Evolutionary conservation across 2,329 filamentous ascomycete genomes (phyloP).

Genomic region (Fusarium odoratissimum): DNA sequence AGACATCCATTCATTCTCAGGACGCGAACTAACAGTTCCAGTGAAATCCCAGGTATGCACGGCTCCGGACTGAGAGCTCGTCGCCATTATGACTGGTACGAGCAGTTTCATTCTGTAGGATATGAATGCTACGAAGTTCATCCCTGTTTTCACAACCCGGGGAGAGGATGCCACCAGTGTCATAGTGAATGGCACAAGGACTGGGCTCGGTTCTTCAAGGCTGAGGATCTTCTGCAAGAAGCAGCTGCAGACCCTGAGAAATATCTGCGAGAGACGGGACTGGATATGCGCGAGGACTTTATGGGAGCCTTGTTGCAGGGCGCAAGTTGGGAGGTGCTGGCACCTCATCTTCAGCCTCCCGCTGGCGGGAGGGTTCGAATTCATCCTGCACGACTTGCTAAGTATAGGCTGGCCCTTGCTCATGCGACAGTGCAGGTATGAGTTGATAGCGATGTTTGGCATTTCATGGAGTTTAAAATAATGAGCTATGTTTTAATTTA

Average conservation of each 20-base stretch:
- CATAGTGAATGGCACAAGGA: slow-evolving; percentile 36
- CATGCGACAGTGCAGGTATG: neutral
- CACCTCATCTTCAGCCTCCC: slow-evolving; percentile 20
- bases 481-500: slow-evolving; percentile 2
- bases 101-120: slow-evolving; percentile 34
- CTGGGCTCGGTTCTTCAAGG: slow-evolving; percentile 32
- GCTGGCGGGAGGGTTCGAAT: slow-evolving; percentile 26
- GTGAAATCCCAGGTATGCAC: slow-evolving; percentile 35
- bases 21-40: slow-evolving; percentile 6
- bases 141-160: slow-evolving; percentile 12
- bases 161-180: slow-evolving; percentile 33
- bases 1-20: neutral
- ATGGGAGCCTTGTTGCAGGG: slow-evolving; percentile 6
- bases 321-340: slow-evolving; percentile 2
- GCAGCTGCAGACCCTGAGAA: slow-evolving; percentile 13
- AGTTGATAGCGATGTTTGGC: neutral
- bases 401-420: slow-evolving; percentile 15
- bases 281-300: slow-evolving; percentile 19
- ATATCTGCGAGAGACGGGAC: neutral
- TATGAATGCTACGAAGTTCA: slow-evolving; percentile 37
- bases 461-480: neutral
- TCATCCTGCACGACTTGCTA: slow-evolving; percentile 35
- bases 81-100: slow-evolving; percentile 37
- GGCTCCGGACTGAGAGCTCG: slow-evolving; percentile 23
- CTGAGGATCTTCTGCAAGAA: slow-evolving; percentile 15